A percentile compares a stretch with the other conserved stretches of the same genome.
phyloP scores from a whole-genome alignment of 2,329 filamentous ascomycete genomes.

The Sarocladium kiliense region DNA sequence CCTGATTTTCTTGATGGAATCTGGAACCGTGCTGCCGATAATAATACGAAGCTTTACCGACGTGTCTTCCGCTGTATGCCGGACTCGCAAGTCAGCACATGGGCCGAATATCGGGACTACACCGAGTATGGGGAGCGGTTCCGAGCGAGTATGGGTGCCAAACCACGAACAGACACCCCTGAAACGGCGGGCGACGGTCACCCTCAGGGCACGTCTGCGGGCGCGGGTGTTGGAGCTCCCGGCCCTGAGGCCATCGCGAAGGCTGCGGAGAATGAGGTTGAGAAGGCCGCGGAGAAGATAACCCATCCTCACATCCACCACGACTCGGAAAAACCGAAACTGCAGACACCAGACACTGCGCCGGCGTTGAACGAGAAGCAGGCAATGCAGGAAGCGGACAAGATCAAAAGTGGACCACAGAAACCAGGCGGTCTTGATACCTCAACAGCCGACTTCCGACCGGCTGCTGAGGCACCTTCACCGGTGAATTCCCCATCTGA shows the following conservation, averaged over 20 bases:
- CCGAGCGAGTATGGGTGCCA: constrained; percentile 52
- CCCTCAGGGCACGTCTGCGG: constrained; percentile 24
- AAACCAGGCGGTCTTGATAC: not conserved
- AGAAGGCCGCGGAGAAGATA: constrained; percentile 28
- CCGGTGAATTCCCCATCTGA: constrained; percentile 38
- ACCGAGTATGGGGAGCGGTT: constrained; percentile 74
- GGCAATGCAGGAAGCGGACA: not conserved
- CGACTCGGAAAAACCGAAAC: constrained; percentile 25
- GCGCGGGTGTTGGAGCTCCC: constrained; percentile 37
- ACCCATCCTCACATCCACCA: constrained; percentile 12
- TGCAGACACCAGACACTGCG: constrained; percentile 25
- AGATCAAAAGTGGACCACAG: not conserved
- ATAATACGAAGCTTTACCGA: constrained; percentile 93
- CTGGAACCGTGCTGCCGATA: constrained; percentile 82
- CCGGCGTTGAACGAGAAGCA: constrained; percentile 36
- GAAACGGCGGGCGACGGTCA: constrained; percentile 18
- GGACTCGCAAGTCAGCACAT: constrained; percentile 87
- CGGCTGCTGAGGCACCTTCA: constrained; percentile 30
- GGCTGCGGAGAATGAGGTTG: constrained; percentile 22
- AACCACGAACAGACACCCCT: constrained; percentile 30
- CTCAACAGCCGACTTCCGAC: not conserved
- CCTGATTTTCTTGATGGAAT: constrained; percentile 79
- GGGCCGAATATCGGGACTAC: constrained; percentile 89
- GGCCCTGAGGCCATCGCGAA: constrained; percentile 33
- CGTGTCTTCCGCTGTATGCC: constrained; percentile 96